Evolutionary conservation across 352 stramenopile species (phyloP).

Genomic region (Pythium utonaiense): DNA sequence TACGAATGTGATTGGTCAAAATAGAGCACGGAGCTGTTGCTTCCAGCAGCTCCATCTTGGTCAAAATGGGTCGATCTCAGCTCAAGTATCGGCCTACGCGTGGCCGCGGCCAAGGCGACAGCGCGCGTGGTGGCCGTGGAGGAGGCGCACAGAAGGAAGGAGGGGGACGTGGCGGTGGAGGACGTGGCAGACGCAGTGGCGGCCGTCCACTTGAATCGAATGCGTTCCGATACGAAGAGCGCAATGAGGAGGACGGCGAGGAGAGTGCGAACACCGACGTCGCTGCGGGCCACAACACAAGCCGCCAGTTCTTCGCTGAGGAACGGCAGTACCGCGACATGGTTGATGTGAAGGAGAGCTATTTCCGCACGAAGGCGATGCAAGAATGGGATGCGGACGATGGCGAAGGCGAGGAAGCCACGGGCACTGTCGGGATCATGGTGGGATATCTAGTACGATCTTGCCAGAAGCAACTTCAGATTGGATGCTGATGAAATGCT

Average conservation of each 20-base stretch:
- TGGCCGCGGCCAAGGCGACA: slow-evolving; percentile 32
- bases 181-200: slow-evolving; percentile 9
- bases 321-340: slow-evolving; percentile 52
- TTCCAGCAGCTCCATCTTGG: background rate
- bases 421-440: slow-evolving; percentile 22
- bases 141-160: background rate
- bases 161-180: slow-evolving; percentile 16
- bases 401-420: slow-evolving; percentile 30
- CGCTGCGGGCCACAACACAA: slow-evolving; percentile 12
- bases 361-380: slow-evolving; percentile 63
- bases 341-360: slow-evolving; percentile 29
- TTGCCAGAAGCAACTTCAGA: too few relatives aligned
- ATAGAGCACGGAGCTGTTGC: background rate
- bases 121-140: slow-evolving; percentile 21
- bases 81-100: slow-evolving; percentile 62
- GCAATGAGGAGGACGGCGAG: slow-evolving; percentile 25
- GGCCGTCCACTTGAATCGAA: slow-evolving; percentile 53
- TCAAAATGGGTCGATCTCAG: slow-evolving; percentile 62
- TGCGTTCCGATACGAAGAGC: slow-evolving; percentile 58
- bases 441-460: too few relatives aligned
- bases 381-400: slow-evolving; percentile 67
- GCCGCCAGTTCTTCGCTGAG: slow-evolving; percentile 58
- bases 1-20: slow-evolving; percentile 1
- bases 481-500: too few relatives aligned
- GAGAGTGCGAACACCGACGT: background rate